Evolutionary conservation across 2,329 filamentous ascomycete genomes (phyloP).

Genomic region (Macrophomina pseudophaseolina): DNA sequence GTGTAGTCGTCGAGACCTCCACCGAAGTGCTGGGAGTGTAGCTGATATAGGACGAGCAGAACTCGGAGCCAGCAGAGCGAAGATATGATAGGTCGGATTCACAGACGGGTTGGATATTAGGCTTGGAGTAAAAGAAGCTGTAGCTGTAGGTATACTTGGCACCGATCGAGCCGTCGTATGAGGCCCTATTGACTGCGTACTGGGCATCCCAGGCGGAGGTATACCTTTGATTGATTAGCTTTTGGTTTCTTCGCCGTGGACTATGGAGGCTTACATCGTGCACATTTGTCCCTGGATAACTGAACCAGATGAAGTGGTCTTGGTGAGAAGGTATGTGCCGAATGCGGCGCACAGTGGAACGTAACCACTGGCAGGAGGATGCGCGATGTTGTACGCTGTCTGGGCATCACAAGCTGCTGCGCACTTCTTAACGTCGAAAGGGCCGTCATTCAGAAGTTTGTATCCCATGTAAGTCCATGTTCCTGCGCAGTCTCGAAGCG

Average conservation of each 20-base stretch:
- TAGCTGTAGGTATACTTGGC: slow-evolving; percentile 14
- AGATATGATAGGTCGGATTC: not conserved
- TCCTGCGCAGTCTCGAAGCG: slow-evolving; percentile 8
- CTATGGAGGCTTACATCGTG: not conserved
- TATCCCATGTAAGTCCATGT: slow-evolving; percentile 36
- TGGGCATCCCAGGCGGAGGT: not conserved
- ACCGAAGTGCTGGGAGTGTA: not conserved
- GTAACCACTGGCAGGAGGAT: slow-evolving; percentile 8
- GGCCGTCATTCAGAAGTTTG: slow-evolving; percentile 34
- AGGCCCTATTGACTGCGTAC: not conserved
- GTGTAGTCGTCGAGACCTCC: not conserved
- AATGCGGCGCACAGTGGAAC: slow-evolving; percentile 36
- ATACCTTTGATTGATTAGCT: not conserved
- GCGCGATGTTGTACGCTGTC: slow-evolving; percentile 11
- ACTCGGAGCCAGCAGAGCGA: not conserved
- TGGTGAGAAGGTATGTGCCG: slow-evolving; percentile 40
- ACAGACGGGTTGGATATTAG: not conserved
- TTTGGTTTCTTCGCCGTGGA: too few species aligned
- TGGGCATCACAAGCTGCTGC: slow-evolving; percentile 34
- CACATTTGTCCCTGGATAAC: slow-evolving; percentile 33
- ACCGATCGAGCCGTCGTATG: not conserved
- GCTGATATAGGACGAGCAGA: slow-evolving; percentile 12
- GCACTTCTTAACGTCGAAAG: slow-evolving; percentile 40
- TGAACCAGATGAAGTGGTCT: slow-evolving; percentile 29
- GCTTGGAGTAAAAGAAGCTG: slow-evolving; percentile 17